Conservation (phyloP, 805 yeast species). For the Lipomyces kockii region DNA sequence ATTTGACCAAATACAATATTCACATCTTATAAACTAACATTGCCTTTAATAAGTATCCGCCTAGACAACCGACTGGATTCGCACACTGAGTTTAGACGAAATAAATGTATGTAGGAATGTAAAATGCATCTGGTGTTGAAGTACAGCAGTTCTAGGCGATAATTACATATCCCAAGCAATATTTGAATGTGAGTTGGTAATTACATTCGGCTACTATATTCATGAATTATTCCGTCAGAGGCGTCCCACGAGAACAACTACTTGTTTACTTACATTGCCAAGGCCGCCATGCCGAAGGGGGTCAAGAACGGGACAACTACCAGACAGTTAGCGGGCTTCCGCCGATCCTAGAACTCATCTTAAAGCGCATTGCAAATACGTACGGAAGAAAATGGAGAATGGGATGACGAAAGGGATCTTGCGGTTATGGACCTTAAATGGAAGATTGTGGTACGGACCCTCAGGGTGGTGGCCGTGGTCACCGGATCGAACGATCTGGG, state of each 20-base stretch:
- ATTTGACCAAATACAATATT: too few relatives aligned
- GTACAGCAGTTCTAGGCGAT: neutral
- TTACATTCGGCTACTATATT: conserved; percentile 29
- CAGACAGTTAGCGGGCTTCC: conserved; percentile 1
- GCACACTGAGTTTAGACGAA: neutral
- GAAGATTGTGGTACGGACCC: conserved; percentile 90
- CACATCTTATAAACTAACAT: neutral
- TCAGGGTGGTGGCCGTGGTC: conserved; percentile 60
- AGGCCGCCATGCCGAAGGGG: conserved; percentile 36
- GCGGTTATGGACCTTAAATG: conserved; percentile 93
- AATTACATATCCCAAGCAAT: neutral
- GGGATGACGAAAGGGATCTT: conserved; percentile 48
- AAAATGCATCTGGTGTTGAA: neutral
- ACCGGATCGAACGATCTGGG: conserved; percentile 46
- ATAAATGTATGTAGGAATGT: neutral
- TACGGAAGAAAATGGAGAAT: conserved; percentile 30
- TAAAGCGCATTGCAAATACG: conserved; percentile 6
- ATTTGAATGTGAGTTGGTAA: neutral
- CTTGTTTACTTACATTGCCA: conserved; percentile 31
- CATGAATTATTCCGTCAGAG: conserved; percentile 11
- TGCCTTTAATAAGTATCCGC: neutral
- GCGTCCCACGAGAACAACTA: neutral
- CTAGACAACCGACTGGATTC: neutral
- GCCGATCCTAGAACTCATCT: neutral
- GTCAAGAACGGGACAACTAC: conserved; percentile 34